A percentile compares a stretch with the other conserved stretches of the same genome.
These are phyloP conservation scores for Pichia sp. DNA, from an alignment of 1,139 yeast species.

Conservation along the genomic window DNA sequence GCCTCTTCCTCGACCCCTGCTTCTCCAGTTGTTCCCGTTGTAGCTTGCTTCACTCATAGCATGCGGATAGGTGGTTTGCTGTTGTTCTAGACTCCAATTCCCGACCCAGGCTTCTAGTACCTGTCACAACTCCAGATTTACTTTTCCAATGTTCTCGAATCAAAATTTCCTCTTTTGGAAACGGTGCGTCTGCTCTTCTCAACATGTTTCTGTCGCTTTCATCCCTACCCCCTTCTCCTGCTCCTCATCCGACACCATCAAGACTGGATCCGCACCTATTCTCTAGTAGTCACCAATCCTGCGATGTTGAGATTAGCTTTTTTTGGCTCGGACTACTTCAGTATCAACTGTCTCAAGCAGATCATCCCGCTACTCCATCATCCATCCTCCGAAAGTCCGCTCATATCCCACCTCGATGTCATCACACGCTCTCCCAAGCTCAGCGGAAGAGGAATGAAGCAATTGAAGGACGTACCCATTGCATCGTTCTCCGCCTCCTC, in stretches of 20 bases:
- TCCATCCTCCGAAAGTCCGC: slow-evolving; percentile 10
- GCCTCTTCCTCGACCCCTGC: neutral
- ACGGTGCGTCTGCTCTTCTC: neutral
- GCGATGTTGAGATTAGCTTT: slow-evolving; percentile 33
- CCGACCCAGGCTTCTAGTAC: no score
- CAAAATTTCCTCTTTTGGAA: slow-evolving; percentile 1
- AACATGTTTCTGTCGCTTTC: neutral
- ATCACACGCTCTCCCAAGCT: slow-evolving; percentile 65
- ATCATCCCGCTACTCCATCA: slow-evolving; percentile 36
- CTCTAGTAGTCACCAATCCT: no score
- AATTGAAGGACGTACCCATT: slow-evolving; percentile 51
- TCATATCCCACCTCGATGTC: slow-evolving; percentile 49
- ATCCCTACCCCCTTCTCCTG: neutral
- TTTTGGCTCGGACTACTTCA: slow-evolving; percentile 80
- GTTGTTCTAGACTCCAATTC: neutral
- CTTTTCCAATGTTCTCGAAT: neutral
- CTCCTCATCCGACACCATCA: no score
- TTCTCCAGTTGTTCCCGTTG: neutral
- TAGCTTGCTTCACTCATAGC: neutral
- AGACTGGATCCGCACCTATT: no score
- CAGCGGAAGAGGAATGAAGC: slow-evolving; percentile 60
- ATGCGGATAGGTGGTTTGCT: neutral
- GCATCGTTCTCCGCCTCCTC: slow-evolving; percentile 39
- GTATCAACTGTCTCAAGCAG: slow-evolving; percentile 52
- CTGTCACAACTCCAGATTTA: neutral